Percentiles rank a stretch among this genome's conserved stretches.
Conservation (phyloP, 1,139 yeast genomes). For the Diutina rugosa region DNA sequence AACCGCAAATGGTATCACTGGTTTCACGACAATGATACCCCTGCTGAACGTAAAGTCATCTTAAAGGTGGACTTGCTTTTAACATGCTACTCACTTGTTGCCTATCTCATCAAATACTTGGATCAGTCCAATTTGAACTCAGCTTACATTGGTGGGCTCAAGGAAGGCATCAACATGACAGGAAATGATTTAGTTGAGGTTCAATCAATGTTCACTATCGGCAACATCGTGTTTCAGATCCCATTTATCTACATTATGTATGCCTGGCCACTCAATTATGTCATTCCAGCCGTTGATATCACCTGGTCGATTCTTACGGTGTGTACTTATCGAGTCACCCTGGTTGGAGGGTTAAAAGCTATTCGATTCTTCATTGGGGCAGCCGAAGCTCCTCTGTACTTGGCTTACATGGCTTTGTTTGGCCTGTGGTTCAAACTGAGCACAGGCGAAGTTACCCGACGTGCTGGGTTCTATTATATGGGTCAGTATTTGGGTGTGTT, state of each 20-base stretch:
- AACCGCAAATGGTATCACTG: conserved; percentile 48
- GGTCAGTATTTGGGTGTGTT: conserved; percentile 51
- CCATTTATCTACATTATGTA: conserved; percentile 32
- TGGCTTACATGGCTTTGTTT: conserved; percentile 47
- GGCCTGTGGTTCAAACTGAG: conserved; percentile 20
- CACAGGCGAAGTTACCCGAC: conserved; percentile 24
- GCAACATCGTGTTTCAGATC: conserved; percentile 44
- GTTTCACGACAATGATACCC: conserved; percentile 47
- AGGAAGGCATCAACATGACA: conserved; percentile 42
- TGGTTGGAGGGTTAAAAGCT: conserved; percentile 37
- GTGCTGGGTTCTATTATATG: conserved; percentile 48
- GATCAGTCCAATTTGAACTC: conserved; percentile 49
- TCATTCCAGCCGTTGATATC: conserved; percentile 45
- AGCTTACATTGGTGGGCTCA: conserved; percentile 60
- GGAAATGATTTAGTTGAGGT: conserved; percentile 59
- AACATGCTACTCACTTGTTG: conserved; percentile 45
- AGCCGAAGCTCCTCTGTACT: conserved; percentile 48
- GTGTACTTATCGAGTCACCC: conserved; percentile 33
- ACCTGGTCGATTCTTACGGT: conserved; percentile 60
- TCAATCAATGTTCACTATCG: conserved; percentile 44
- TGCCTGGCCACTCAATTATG: conserved; percentile 38
- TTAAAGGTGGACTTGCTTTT: conserved; percentile 50
- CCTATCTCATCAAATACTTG: conserved; percentile 60
- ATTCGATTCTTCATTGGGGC: conserved; percentile 49
- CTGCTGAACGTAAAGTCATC: conserved; percentile 41